These are phyloP conservation scores for Aspergillus nomiae DNA, from an alignment of 2,329 filamentous ascomycete genomes.

Conservation along the genomic window DNA sequence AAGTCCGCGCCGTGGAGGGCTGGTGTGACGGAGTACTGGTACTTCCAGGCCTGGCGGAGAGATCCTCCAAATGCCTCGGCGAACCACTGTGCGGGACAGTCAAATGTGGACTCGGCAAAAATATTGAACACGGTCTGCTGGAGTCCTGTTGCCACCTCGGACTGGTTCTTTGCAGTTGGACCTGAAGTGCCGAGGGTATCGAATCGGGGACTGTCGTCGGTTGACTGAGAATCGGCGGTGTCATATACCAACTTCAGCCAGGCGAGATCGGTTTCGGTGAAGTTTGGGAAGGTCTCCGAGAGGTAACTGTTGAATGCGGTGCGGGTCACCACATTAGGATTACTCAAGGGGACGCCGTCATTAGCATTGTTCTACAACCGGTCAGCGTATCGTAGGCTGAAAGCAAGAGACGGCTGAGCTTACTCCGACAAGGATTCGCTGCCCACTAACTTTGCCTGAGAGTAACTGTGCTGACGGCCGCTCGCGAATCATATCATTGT, in stretches of 20 bases:
- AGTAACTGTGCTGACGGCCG: neutral
- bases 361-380: neutral
- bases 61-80: conserved; percentile 47
- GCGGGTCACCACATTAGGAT: neutral
- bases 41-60: conserved; percentile 26
- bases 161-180: neutral
- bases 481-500: neutral
- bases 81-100: conserved; percentile 61
- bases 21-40: neutral
- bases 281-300: neutral
- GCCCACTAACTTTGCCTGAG: neutral
- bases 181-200: neutral
- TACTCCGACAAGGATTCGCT: neutral
- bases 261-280: neutral
- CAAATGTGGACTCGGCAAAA: conserved; percentile 58
- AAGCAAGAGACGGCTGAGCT: neutral
- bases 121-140: conserved; percentile 58
- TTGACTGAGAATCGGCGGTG: neutral
- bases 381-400: neutral
- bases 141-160: neutral
- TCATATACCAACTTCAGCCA: neutral
- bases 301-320: neutral
- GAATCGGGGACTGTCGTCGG: neutral
- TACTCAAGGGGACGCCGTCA: neutral
- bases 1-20: neutral